Evolutionary conservation across 176 grass and related monocot genomes (phyloP), one percentile per base, ranked within the genome.

Genomic region (Dendrocalamus sinicus): DNA sequence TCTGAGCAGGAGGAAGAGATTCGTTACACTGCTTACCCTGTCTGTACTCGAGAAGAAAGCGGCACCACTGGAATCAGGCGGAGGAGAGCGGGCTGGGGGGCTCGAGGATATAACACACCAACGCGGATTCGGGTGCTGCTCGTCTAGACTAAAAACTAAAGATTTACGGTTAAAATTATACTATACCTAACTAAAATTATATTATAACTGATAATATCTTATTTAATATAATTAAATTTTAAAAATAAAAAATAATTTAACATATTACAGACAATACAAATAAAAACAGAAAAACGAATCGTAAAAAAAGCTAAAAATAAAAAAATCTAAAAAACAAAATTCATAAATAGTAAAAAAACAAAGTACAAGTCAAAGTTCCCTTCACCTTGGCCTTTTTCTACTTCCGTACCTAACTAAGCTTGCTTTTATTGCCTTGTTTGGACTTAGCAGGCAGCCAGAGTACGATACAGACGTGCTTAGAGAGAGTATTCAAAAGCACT

Each of bases 41-140:
- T 9, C 30, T 22, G 72, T 17, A 4, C 58, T 14, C 59, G n/a
- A 45, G 30, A 51, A 28, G 77, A 37, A 81, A 74, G 82, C 61
- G 53, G 71, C 52, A 20, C 78, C 83, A 86, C 70, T 76, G 83
- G 70, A 79, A 86, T 71, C 83, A 19, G 54, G 76, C 76, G 69
- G 76, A 48, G 67, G 67, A 66, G 47, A 53, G 45, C 3, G 23
- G 2, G 26, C 1, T 12, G 63, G 20, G 81, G 77, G 72, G 85
- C 89, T 91, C 76, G 89, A 88, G 77, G 89, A 88, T 88, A 81
- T 90, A 82, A 82, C 83, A 35, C 37, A 75, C 52, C 59, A 57
- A 68, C 54, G 57, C 45, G 2, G 7, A 35, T 35, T 35, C 32
- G 0, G 0, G 3, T 35, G 32, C 32, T 4, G 32, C 32, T 35